Percentiles rank a stretch among this genome's conserved stretches.
Conservation (phyloP, 2,329 filamentous ascomycete genomes). For the Ophiostoma himal-ulmi region DNA sequence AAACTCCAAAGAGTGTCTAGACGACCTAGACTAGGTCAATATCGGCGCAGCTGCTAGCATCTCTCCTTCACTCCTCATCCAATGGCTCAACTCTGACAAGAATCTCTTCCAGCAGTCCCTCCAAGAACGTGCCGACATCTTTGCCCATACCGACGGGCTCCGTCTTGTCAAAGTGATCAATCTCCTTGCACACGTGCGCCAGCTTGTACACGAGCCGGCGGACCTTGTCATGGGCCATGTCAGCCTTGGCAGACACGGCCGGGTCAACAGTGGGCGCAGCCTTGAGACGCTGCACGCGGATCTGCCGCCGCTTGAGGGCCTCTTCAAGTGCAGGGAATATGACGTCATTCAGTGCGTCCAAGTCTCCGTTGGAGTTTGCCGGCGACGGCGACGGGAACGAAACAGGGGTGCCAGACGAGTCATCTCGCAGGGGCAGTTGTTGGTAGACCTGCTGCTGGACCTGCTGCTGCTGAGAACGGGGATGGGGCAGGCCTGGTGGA, state of each 20-base stretch:
- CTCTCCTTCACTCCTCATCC: constrained; percentile 49
- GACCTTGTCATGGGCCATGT: constrained; percentile 74
- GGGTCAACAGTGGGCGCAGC: constrained; percentile 21
- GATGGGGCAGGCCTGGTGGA: constrained; percentile 16
- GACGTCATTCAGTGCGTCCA: constrained; percentile 84
- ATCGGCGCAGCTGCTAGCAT: background rate
- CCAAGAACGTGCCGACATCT: constrained; percentile 80
- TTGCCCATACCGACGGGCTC: constrained; percentile 91
- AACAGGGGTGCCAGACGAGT: constrained; percentile 29
- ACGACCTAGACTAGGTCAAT: too few relatives aligned
- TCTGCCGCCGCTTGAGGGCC: constrained; percentile 73
- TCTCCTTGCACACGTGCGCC: constrained; percentile 76
- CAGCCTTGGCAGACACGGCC: constrained; percentile 48
- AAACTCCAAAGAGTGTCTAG: background rate
- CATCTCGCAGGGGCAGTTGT: constrained; percentile 7
- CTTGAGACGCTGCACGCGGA: constrained; percentile 51
- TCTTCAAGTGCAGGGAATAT: constrained; percentile 90
- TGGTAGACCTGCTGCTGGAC: background rate
- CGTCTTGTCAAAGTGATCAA: constrained; percentile 80
- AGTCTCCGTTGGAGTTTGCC: constrained; percentile 57
- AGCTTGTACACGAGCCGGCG: constrained; percentile 76
- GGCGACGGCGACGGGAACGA: constrained; percentile 54
- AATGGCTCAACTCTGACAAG: constrained; percentile 84
- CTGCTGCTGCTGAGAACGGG: background rate
- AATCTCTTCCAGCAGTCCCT: constrained; percentile 90